Percentiles rank a stretch among this genome's conserved stretches.
Conservation (phyloP, 768 basidiomycete species). For the Russula lepida region DNA sequence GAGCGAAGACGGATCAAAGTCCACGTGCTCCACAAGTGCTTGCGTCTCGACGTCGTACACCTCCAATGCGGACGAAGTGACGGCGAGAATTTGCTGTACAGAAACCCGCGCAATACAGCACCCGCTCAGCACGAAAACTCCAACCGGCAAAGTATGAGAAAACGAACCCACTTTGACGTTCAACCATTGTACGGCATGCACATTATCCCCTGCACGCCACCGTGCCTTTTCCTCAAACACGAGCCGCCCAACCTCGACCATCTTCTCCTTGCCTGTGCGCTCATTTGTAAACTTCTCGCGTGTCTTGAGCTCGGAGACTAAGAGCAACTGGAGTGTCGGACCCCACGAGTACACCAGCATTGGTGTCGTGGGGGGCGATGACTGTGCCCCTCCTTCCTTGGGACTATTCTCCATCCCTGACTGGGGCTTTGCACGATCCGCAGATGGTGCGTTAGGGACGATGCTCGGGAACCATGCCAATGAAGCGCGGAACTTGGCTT, state of each 20-base stretch:
- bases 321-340: slow-evolving; percentile 50
- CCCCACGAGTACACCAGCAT: slow-evolving; percentile 86
- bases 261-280: slow-evolving; percentile 51
- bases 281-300: slow-evolving; percentile 42
- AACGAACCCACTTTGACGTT: slow-evolving; percentile 70
- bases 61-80: slow-evolving; percentile 50
- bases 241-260: slow-evolving; percentile 56
- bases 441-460: slow-evolving; percentile 14
- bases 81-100: slow-evolving; percentile 56
- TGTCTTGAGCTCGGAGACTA: slow-evolving; percentile 51
- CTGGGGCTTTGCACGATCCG: slow-evolving; percentile 10
- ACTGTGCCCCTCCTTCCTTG: not conserved
- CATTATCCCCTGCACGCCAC: slow-evolving; percentile 53
- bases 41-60: slow-evolving; percentile 59
- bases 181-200: slow-evolving; percentile 80
- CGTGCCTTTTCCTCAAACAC: slow-evolving; percentile 50
- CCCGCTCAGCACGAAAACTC: not conserved
- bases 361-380: slow-evolving; percentile 38
- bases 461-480: slow-evolving; percentile 77
- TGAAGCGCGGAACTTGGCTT: slow-evolving; percentile 47
- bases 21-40: slow-evolving; percentile 52
- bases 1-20: slow-evolving; percentile 49
- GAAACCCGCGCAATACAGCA: not conserved
- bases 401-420: slow-evolving; percentile 24
- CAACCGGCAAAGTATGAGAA: not conserved